phyloP scores from a whole-genome alignment of 352 stramenopile species.

The Elongisporangium undulatum region DNA sequence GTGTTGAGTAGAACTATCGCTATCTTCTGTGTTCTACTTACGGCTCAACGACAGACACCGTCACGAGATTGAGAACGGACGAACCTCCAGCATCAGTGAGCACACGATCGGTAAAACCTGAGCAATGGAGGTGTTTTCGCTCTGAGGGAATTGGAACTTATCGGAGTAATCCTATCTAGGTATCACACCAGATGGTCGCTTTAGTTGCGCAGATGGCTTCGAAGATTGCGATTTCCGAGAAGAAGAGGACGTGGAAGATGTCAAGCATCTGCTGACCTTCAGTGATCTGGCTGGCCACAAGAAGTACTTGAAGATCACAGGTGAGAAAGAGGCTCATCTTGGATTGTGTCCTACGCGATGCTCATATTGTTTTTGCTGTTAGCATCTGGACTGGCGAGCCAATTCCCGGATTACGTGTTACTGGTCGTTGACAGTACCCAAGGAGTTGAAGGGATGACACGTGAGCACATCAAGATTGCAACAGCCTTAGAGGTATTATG shows the following conservation, averaged over 20 bases:
- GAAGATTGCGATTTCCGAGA: constrained; percentile 47
- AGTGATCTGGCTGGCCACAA: constrained; percentile 81
- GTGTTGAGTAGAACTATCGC: neutral
- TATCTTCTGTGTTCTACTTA: neutral
- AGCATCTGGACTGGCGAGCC: constrained; percentile 73
- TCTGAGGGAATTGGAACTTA: neutral
- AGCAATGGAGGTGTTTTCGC: neutral
- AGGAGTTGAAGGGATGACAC: constrained; percentile 74
- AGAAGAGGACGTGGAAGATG: constrained; percentile 25
- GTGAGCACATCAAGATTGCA: constrained; percentile 74
- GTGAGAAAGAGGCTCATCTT: constrained; percentile 1
- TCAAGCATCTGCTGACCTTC: constrained; percentile 32
- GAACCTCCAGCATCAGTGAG: constrained; percentile 86
- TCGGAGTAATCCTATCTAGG: constrained; percentile 2
- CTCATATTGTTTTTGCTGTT: constrained; percentile 2
- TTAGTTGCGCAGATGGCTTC: constrained; percentile 42
- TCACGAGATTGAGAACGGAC: constrained; percentile 88
- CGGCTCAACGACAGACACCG: constrained; percentile 36
- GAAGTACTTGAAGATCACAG: constrained; percentile 88
- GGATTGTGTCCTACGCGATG: neutral
- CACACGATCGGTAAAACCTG: constrained; percentile 57
- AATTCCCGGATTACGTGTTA: constrained; percentile 86
- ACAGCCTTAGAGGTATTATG: constrained; percentile 47
- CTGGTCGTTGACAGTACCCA: constrained; percentile 66
- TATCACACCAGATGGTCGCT: constrained; percentile 55